These are phyloP conservation scores for Penicillium sp. DNA, from an alignment of 2,329 filamentous ascomycete genomes.

Conservation along the genomic window DNA sequence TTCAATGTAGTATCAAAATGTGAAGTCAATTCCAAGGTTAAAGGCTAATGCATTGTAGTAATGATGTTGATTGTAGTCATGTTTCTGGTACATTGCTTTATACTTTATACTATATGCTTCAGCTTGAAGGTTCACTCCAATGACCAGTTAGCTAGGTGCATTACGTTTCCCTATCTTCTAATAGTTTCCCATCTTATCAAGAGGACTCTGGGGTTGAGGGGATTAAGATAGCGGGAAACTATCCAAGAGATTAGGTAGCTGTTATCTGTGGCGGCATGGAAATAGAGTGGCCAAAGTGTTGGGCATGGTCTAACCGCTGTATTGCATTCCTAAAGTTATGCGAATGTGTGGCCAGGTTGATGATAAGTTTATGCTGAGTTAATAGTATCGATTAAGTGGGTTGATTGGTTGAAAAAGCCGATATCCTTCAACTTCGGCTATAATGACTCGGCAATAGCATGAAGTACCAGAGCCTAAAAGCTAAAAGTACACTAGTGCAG, in stretches of 20 bases:
- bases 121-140: background rate
- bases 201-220: background rate
- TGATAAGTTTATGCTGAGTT: background rate
- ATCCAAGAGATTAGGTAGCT: background rate
- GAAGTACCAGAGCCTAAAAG: background rate
- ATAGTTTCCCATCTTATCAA: background rate
- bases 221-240: background rate
- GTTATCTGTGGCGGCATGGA: background rate
- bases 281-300: background rate
- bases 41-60: background rate
- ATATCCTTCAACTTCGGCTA: background rate
- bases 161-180: background rate
- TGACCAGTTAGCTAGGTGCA: background rate
- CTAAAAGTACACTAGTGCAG: background rate
- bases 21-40: background rate
- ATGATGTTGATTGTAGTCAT: background rate
- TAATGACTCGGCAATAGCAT: background rate
- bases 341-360: background rate
- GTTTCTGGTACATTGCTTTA: background rate
- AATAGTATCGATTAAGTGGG: background rate
- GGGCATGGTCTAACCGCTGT: background rate
- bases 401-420: background rate
- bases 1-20: background rate
- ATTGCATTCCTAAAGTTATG: background rate
- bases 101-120: background rate